Conservation (phyloP, 495 filamentous ascomycete species). For the Diplogelasinospora grovesii region DNA sequence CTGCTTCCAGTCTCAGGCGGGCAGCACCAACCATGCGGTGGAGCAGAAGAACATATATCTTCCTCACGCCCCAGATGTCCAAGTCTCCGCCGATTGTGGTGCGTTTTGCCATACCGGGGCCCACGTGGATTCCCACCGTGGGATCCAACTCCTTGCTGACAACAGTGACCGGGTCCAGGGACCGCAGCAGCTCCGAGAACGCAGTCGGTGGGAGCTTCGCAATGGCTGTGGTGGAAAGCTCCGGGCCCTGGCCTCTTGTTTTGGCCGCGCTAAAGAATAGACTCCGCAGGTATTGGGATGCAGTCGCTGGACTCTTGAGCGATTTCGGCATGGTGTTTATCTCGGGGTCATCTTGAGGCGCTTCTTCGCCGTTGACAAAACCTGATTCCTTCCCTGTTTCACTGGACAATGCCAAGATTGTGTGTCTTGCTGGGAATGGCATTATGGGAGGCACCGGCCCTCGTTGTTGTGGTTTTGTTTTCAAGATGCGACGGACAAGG, state of each 20-base stretch:
- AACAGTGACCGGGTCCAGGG: constrained; percentile 25
- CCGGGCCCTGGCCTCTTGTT: neutral
- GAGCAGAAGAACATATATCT: constrained; percentile 19
- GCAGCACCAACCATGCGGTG: constrained; percentile 14
- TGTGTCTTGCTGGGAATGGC: no score
- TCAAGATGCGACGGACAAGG: no score
- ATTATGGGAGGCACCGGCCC: no score
- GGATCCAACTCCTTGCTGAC: constrained; percentile 20
- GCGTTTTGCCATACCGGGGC: constrained; percentile 19
- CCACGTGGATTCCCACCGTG: constrained; percentile 12
- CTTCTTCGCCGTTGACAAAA: no score
- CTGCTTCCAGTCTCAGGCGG: constrained; percentile 15
- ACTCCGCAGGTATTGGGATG: neutral
- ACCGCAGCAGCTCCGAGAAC: constrained; percentile 32
- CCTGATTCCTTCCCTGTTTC: no score
- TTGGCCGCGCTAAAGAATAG: neutral
- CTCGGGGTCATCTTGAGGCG: no score
- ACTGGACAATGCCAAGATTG: no score
- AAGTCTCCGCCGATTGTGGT: constrained; percentile 18
- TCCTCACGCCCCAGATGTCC: constrained; percentile 28
- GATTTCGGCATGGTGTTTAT: no score
- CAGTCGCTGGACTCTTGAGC: neutral
- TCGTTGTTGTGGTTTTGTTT: no score
- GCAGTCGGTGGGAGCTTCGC: constrained; percentile 21
- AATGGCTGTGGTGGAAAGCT: neutral